Evolutionary conservation across 257 asterid genomes (phyloP), one percentile per base, ranked within the genome.

Genomic region (Nicotiana attenuata): DNA sequence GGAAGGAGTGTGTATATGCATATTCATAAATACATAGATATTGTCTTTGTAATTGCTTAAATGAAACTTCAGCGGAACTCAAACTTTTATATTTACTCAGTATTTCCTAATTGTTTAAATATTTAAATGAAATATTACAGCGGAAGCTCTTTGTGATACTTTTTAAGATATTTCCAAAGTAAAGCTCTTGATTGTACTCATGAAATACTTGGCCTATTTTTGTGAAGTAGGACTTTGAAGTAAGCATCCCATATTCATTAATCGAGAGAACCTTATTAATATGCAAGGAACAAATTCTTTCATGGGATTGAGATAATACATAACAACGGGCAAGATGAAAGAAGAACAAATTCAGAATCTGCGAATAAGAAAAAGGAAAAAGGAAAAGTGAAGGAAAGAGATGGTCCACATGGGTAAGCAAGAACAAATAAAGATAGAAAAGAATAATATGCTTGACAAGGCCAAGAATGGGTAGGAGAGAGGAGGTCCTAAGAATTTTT

Each of bases 371-470:
- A 16, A 80, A 61, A 63, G 69, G 29, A 56, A 64, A 71, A 75
- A 63, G 71, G 28, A n/a, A 76, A 81, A 65, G 84, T 26, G 64
- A 75, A 75, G 31, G 64, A 56, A 81, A 81, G 67, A 60, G 87
- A 84, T 52, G 81, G 80, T 81, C 84, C 69, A n/a, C 82, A 85
- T 68, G 71, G 81, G 79, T 22, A 47, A 73, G 41, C 20, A 24
- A 11, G 9, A 56, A 55, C 15, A 55, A 41, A 8, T 45, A 53
- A 78, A 83, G 52, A 65, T 24, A 28, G 38, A 7, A 57, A 80
- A 68, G 80, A 20, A 76, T 57, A 83, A 68, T 82, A 69, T 65
- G 78, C 76, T 79, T 67, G 53, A 16, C 79, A 84, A 47, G 73
- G 78, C 26, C 22, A 76, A 73, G 65, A 55, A 55, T 52, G 78